Evolutionary conservation across 23 red algal species (phyloP).

Genomic region (Gracilaria gracilis): DNA sequence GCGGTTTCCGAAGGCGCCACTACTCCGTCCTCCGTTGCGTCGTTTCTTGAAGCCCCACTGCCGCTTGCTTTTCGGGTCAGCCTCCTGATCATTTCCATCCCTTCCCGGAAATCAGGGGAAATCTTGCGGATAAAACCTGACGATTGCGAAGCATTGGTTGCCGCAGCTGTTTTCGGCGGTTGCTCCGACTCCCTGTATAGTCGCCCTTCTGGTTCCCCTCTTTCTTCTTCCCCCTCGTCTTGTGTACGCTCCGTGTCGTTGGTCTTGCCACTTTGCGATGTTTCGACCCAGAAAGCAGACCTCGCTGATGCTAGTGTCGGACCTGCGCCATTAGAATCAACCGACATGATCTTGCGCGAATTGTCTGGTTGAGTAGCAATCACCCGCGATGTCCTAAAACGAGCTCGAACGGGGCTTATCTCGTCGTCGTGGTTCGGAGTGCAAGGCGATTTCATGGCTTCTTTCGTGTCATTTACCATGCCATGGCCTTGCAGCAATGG

Average conservation of each 20-base stretch:
- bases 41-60: background rate
- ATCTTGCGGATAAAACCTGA: background rate
- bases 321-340: background rate
- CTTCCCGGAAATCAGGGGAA: background rate
- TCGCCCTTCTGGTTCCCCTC: background rate
- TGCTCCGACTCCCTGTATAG: no score
- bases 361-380: background rate
- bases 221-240: background rate
- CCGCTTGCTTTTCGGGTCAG: background rate
- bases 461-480: no score
- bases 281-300: no score
- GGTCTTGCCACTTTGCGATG: no score
- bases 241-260: no score
- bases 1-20: background rate
- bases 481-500: no score
- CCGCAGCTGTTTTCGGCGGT: background rate
- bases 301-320: no score
- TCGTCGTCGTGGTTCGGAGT: background rate
- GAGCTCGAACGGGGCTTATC: background rate
- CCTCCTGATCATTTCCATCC: no score
- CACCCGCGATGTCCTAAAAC: background rate
- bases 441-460: no score
- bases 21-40: background rate
- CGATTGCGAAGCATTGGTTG: background rate
- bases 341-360: background rate